Conservation (phyloP, 164 flowering plant species). For the Vitis amurensis region DNA sequence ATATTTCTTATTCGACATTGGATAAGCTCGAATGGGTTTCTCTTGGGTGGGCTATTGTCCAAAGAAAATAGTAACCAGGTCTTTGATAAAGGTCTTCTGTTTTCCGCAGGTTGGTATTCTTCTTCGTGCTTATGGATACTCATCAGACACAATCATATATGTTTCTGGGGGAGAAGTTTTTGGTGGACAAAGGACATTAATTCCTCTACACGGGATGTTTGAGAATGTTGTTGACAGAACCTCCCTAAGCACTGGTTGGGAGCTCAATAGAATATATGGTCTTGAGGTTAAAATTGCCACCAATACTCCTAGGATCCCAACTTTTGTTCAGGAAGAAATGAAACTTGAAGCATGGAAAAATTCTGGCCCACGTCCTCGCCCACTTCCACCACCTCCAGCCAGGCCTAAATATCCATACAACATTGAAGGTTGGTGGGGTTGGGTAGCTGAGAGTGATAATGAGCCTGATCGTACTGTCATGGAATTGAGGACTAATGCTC, state of each 20-base stretch:
- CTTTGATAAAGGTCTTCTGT: neutral
- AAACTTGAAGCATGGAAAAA: slow-evolving; percentile 67
- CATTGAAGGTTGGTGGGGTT: slow-evolving; percentile 99
- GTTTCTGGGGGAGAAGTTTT: slow-evolving; percentile 91
- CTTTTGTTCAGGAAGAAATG: slow-evolving; percentile 40
- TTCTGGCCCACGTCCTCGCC: slow-evolving; percentile 88
- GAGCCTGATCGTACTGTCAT: slow-evolving; percentile 84
- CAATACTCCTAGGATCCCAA: slow-evolving; percentile 33
- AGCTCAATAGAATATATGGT: slow-evolving; percentile 74
- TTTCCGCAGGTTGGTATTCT: slow-evolving; percentile 78
- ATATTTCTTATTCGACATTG: too few species aligned
- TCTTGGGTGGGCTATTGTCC: neutral
- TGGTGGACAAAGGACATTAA: slow-evolving; percentile 84
- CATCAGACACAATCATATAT: slow-evolving; percentile 83
- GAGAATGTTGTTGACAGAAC: slow-evolving; percentile 95
- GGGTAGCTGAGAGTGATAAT: slow-evolving; percentile 95
- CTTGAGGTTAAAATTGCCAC: slow-evolving; percentile 52
- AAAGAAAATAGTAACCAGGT: neutral
- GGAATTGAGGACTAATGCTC: slow-evolving; percentile 92
- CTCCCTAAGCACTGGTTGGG: slow-evolving; percentile 63
- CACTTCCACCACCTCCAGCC: slow-evolving; percentile 96
- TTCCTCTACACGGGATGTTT: slow-evolving; percentile 91
- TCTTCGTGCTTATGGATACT: slow-evolving; percentile 91
- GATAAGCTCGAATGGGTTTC: neutral
- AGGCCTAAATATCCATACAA: slow-evolving; percentile 79